These are phyloP conservation scores for Meredithiella fracta DNA, from an alignment of 2,329 filamentous ascomycete species.

Conservation along the genomic window DNA sequence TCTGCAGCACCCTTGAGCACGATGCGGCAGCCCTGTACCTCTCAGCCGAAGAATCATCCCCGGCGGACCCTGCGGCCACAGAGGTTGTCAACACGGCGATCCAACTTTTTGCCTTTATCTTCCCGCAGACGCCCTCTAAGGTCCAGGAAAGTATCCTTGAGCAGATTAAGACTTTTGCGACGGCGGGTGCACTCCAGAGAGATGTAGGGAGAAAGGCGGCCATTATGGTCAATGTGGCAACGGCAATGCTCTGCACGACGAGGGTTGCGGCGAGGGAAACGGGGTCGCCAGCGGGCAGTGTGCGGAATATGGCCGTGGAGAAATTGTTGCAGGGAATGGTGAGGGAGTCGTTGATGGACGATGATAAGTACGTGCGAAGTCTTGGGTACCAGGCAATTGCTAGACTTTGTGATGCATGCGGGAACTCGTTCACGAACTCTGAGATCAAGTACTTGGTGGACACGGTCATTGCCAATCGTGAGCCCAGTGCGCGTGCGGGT, in stretches of 20 bases:
- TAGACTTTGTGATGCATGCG: constrained; percentile 66
- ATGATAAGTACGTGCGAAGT: constrained; percentile 71
- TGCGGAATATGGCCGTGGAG: constrained; percentile 61
- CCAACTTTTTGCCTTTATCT: constrained; percentile 76
- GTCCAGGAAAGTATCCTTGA: constrained; percentile 94
- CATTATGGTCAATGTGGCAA: constrained; percentile 76
- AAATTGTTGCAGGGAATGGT: constrained; percentile 65
- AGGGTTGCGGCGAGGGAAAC: constrained; percentile 76
- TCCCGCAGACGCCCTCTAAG: constrained; percentile 75
- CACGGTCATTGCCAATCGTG: constrained; percentile 82
- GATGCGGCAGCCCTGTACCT: constrained; percentile 67
- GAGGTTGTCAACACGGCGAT: constrained; percentile 93
- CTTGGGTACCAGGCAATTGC: constrained; percentile 76
- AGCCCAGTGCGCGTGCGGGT: constrained; percentile 81
- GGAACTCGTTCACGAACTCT: constrained; percentile 72
- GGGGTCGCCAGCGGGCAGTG: constrained; percentile 50
- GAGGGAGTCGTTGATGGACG: constrained; percentile 58
- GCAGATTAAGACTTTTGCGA: constrained; percentile 80
- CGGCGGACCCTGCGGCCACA: constrained; percentile 64
- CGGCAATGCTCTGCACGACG: constrained; percentile 62
- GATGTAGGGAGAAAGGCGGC: constrained; percentile 81
- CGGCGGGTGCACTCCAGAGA: constrained; percentile 60
- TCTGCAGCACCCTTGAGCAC: constrained; percentile 73
- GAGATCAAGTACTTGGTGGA: constrained; percentile 89
- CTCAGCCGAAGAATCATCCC: constrained; percentile 18